Percentiles rank a stretch among this genome's conserved stretches.
Conservation (phyloP, 305 asterid genomes). For the Fraxinus xanthoxyloides region DNA sequence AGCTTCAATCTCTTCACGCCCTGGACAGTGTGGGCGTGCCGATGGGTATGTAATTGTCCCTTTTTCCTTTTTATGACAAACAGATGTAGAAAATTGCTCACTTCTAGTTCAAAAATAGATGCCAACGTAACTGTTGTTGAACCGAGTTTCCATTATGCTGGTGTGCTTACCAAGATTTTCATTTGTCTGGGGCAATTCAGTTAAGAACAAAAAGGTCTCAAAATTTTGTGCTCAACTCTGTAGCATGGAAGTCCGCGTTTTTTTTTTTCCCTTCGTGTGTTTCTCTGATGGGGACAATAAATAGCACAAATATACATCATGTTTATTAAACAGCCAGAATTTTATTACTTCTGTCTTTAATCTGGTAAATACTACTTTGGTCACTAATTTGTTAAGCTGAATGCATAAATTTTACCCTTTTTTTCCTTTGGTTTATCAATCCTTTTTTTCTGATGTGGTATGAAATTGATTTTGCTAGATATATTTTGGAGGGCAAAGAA, state of each 20-base stretch:
- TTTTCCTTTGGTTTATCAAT: not conserved
- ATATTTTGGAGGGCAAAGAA: slow-evolving; percentile 58
- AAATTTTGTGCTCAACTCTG: not conserved
- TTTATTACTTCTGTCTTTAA: not conserved
- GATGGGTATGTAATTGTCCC: slow-evolving; percentile 51
- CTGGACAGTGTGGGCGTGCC: slow-evolving; percentile 77
- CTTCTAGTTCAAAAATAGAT: not conserved
- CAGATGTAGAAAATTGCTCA: not conserved
- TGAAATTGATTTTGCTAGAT: slow-evolving; percentile 26
- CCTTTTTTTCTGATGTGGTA: not conserved
- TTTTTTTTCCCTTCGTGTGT: not conserved
- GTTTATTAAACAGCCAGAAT: not conserved
- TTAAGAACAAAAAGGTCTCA: not conserved
- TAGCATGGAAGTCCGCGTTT: not conserved
- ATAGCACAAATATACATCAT: not conserved
- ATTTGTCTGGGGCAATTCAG: not conserved
- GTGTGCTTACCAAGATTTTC: not conserved
- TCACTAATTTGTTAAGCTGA: not conserved
- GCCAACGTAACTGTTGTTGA: not conserved
- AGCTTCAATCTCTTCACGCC: slow-evolving; percentile 74
- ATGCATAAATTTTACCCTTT: not conserved
- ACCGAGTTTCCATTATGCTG: not conserved
- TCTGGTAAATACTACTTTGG: not conserved
- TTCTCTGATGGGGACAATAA: not conserved
- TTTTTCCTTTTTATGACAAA: not conserved